Evolutionary conservation across 495 filamentous ascomycete species (phyloP).

Genomic region (Aspergillus ostianus): DNA sequence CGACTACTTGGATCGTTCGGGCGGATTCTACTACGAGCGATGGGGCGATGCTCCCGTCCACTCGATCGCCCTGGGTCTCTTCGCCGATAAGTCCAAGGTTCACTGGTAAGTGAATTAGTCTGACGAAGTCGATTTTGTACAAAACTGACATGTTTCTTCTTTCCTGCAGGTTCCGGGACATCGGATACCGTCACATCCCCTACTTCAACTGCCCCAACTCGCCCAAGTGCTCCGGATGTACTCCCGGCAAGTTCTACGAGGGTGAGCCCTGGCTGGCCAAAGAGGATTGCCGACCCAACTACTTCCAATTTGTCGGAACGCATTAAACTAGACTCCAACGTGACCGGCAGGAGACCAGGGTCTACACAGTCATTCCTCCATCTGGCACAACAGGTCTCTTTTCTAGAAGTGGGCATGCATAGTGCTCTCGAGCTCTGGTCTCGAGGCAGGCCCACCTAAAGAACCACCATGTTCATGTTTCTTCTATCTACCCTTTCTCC

Average conservation of each 20-base stretch:
- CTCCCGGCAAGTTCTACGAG: conserved; percentile 80
- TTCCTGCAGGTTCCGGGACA: conserved; percentile 86
- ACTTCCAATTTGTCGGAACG: conserved; percentile 92
- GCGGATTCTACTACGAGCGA: conserved; percentile 98
- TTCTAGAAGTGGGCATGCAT: neutral
- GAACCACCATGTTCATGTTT: neutral
- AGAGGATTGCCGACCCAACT: conserved; percentile 94
- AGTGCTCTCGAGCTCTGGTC: neutral
- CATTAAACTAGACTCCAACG: conserved; percentile 44
- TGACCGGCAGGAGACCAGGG: neutral
- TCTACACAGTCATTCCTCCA: neutral
- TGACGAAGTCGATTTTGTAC: neutral
- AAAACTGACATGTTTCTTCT: conserved; percentile 16
- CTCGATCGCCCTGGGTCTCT: conserved; percentile 88
- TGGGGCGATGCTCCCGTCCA: conserved; percentile 99
- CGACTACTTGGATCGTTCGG: conserved; percentile 87
- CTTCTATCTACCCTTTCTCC: neutral
- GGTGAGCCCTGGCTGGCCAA: conserved; percentile 79
- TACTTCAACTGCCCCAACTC: conserved; percentile 99
- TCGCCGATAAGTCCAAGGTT: conserved; percentile 85
- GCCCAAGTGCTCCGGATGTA: conserved; percentile 88
- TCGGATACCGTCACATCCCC: conserved; percentile 97
- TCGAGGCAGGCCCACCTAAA: neutral
- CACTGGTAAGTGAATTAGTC: conserved; percentile 71
- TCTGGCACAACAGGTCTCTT: neutral